Conservation (phyloP, 768 basidiomycete genomes). For the Symmetrospora coprosmae region DNA sequence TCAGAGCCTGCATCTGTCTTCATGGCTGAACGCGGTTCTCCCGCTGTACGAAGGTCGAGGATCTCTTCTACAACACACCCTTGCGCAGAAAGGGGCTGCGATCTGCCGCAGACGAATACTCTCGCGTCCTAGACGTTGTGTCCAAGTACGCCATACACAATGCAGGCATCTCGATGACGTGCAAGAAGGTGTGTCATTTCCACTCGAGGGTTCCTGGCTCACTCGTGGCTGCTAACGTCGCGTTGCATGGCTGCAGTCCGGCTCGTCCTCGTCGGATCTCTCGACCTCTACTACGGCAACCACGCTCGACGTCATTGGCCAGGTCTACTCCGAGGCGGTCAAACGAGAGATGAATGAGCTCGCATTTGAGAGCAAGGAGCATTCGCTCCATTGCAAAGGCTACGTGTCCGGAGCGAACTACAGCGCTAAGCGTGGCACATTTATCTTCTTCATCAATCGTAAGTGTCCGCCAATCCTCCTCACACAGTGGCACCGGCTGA, state of each 20-base stretch:
- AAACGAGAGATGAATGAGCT: constrained; percentile 55
- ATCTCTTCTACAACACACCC: constrained; percentile 86
- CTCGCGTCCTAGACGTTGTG: constrained; percentile 75
- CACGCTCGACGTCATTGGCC: constrained; percentile 54
- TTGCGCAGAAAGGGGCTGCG: constrained; percentile 71
- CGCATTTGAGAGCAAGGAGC: constrained; percentile 37
- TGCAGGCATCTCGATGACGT: constrained; percentile 67
- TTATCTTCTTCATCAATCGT: constrained; percentile 93
- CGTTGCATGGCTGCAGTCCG: constrained; percentile 43
- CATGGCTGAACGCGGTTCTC: not conserved
- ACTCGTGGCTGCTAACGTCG: no score
- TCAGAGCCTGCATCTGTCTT: not conserved
- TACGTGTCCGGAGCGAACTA: constrained; percentile 78
- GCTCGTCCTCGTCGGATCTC: constrained; percentile 60
- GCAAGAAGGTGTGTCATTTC: constrained; percentile 52
- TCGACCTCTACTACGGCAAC: constrained; percentile 61
- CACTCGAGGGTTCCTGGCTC: not conserved
- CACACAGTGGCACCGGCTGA: not conserved
- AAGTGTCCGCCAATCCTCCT: constrained; percentile 35
- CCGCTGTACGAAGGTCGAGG: constrained; percentile 59
- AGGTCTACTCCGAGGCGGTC: constrained; percentile 66
- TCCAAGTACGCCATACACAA: constrained; percentile 92
- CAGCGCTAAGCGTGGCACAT: constrained; percentile 67
- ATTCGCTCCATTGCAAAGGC: constrained; percentile 58
- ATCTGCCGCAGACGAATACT: constrained; percentile 76